Evolutionary conservation across 768 basidiomycete genomes (phyloP), one percentile per base, ranked within the genome.

Genomic region (Rubroboletus pulcherrimus): DNA sequence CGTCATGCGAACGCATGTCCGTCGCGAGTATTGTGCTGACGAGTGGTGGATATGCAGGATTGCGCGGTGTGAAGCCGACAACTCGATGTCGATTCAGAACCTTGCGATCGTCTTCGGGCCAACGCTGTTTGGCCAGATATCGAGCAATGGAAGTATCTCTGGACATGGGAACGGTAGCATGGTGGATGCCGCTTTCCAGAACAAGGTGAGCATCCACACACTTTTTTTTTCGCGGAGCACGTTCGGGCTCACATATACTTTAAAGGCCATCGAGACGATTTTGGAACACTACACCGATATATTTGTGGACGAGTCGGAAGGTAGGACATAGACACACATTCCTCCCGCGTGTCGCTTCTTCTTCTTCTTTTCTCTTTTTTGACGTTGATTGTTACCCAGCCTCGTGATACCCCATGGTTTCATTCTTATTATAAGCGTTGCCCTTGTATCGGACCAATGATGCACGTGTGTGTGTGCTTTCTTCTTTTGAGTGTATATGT

Each of bases 61-160:
- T 55, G 82, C 81, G 42, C 80, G 86, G 63, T 81, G 85, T 62
- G 86, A 93, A 58, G 70, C 80, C 11, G 80, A 85, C 42, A 98
- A 98, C 71, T 86, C 89, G 37, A 98, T 98, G 96, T 86, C 89
- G 5, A 85, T 89, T 58, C 88, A 90, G 62, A 98, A 98, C 72
- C 75, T 99, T 29, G 86, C 93, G 6, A 97, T 98, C 64, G 93
- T 99, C 19, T 98, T 99, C 72, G 97, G 97, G 4, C 97, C 95
- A n/a, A 98, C 96, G 5, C 75, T 99, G 21, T 89, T 98, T 64
- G 87, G 93, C n/a, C 82, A 83, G 63, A 76, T 81, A 40, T 81
- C 85, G 4, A 64, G 70, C 47, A 66, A 65, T 56, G 71, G 75
- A 37, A 73, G 75, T 56, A 61, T 73, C 41, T 79, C 78, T 54